Percentiles rank a stretch among this genome's conserved stretches.
phyloP scores from a whole-genome alignment of 1,284 basidiomycete genomes.

The Microbotryum violaceum region DNA sequence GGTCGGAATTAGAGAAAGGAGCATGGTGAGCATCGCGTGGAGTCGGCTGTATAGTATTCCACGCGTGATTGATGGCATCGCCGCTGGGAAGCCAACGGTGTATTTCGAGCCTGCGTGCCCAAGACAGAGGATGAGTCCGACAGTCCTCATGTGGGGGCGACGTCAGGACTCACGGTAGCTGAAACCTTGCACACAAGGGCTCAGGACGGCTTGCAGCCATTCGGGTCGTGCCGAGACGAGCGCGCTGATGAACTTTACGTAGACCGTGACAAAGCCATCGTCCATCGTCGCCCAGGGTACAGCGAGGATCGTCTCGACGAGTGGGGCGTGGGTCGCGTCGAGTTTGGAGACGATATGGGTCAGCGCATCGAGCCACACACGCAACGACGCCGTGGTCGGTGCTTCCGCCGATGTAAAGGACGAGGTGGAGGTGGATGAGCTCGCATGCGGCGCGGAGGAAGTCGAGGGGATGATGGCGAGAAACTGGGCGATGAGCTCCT shows the following conservation, averaged over 20 bases:
- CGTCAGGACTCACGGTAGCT: conserved; percentile 66
- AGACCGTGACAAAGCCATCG: conserved; percentile 69
- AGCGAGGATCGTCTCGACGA: conserved; percentile 79
- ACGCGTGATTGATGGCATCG: conserved; percentile 58
- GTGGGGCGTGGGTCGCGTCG: conserved; percentile 66
- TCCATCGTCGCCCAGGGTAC: conserved; percentile 90
- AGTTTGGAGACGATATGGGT: conserved; percentile 56
- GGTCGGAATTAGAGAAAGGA: conserved; percentile 82
- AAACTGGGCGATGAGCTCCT: conserved; percentile 51
- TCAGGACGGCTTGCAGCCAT: conserved; percentile 76
- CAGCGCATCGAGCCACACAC: conserved; percentile 45
- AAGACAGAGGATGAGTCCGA: neutral
- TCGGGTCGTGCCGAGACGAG: conserved; percentile 88
- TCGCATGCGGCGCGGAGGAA: conserved; percentile 25
- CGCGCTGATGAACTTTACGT: conserved; percentile 80
- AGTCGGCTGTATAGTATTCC: conserved; percentile 76
- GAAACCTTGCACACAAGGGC: conserved; percentile 72
- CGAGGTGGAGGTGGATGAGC: conserved; percentile 33
- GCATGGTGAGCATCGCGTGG: conserved; percentile 73
- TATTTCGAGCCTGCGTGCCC: conserved; percentile 22
- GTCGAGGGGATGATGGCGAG: conserved; percentile 37
- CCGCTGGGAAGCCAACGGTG: conserved; percentile 19
- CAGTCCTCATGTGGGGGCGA: neutral
- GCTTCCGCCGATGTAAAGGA: conserved; percentile 13
- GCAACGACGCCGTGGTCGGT: conserved; percentile 11